phyloP scores from a whole-genome alignment of 805 yeast species.

The Metschnikowia rubicola region DNA sequence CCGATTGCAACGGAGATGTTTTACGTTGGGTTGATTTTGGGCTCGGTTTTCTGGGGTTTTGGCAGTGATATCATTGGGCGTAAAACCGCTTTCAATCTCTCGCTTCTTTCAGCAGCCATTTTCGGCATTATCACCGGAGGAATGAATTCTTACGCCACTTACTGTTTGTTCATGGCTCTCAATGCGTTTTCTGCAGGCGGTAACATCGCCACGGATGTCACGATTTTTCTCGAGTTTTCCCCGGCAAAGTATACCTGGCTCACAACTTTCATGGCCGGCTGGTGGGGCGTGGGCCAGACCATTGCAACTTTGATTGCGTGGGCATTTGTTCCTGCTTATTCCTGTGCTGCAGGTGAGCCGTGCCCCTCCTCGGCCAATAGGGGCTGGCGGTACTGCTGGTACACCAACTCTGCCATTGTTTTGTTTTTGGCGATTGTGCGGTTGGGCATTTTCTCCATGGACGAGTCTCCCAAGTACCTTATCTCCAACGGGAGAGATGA shows the following conservation, averaged over 20 bases:
- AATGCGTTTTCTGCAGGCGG: conserved; percentile 52
- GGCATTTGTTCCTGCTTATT: conserved; percentile 44
- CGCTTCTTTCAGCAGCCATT: conserved; percentile 45
- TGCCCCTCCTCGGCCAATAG: conserved; percentile 9
- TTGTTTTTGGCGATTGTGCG: conserved; percentile 7
- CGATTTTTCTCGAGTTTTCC: conserved; percentile 50
- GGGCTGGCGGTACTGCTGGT: conserved; percentile 15
- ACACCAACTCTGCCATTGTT: conserved; percentile 11
- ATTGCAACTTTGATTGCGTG: conserved; percentile 50
- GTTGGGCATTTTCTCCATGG: conserved; percentile 1
- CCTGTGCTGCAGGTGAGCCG: conserved; percentile 31
- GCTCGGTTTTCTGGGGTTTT: conserved; percentile 57
- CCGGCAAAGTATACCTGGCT: conserved; percentile 51
- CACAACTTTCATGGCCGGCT: conserved; percentile 43
- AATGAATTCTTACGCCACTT: conserved; percentile 46
- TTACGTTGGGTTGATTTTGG: conserved; percentile 49
- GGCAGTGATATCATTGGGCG: conserved; percentile 55
- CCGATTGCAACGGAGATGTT: conserved; percentile 43
- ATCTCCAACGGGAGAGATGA: conserved; percentile 11
- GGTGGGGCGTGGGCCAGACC: conserved; percentile 65
- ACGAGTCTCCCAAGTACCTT: conserved; percentile 14
- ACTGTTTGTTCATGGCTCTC: conserved; percentile 46
- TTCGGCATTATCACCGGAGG: conserved; percentile 56
- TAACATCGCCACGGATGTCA: conserved; percentile 52
- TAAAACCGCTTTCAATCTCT: conserved; percentile 47